Base-by-base conservation (phyloP, 2,329 filamentous ascomycete genomes). In the Lomentospora prolificans region DNA sequence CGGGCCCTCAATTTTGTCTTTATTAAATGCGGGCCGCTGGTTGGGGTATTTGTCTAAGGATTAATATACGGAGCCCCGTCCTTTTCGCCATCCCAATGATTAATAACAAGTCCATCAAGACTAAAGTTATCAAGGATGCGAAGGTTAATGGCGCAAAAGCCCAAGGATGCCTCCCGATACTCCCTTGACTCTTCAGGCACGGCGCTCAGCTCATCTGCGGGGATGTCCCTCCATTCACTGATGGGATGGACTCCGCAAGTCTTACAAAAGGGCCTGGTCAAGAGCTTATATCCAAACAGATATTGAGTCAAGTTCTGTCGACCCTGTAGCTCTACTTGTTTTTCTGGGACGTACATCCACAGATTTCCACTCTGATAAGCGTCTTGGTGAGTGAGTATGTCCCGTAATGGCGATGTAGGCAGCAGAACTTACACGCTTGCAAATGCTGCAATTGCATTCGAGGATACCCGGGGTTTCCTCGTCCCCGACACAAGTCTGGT, bases 381-480 rank as follows among this genome's bases (percentile, higher is more conserved):
- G n/a, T n/a, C n/a, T 12, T 33, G 30, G 30, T 33, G 30, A 12
- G 6, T 33, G 12, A 12, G 7, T 7, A 33, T 12, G 12, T 33
- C 12, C 30, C 28, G 17, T 24, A 25, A 28, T 33, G 8, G 12
- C 4, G n/a, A 9, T 14, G 1, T 30, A 31, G 27, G n/a, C 2
- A 31, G 30, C 12, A 12, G 6, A 33, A 14, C 66, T 62, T 65
- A 73, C 73, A 51, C 73, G 66, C 46, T 64, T 62, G 64, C 76
- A 79, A 59, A 72, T 70, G 61, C 76, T 79, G 68, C 77, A 80
- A 63, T 78, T 75, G 66, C 77, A 80, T 30, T n/a, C 19, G 7
- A 53, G 9, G 10, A 33, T 14, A 4, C 50, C 50, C 4, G 3
- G 28, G 3, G 5, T 30, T 5, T 22, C 31, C 22, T 30, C 51